Percentiles rank a stretch among this genome's conserved stretches.
phyloP scores from a whole-genome alignment of 192 early-diverging fungal genomes.

The Borealophlyctis nickersoniae region DNA sequence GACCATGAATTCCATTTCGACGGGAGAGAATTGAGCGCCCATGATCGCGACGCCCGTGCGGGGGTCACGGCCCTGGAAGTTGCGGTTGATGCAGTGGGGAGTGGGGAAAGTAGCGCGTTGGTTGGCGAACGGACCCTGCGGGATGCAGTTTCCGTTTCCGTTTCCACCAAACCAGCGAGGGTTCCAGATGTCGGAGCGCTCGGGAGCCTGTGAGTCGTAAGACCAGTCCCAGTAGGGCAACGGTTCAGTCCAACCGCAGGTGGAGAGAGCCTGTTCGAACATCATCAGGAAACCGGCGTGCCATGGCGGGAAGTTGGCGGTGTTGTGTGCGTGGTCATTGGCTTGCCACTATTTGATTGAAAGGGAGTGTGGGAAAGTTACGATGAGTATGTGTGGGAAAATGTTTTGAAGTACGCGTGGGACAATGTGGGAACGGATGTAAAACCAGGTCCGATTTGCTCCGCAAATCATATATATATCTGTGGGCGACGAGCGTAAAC shows the following conservation, averaged over 20 bases:
- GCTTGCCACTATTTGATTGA: neutral
- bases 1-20: neutral
- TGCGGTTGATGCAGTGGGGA: slow-evolving; percentile 19
- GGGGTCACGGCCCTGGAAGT: slow-evolving; percentile 6
- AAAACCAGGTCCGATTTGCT: neutral
- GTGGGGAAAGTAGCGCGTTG: neutral
- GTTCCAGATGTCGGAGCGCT: neutral
- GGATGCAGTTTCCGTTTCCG: slow-evolving; percentile 15
- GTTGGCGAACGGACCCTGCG: slow-evolving; percentile 11
- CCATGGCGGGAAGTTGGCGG: slow-evolving; percentile 42
- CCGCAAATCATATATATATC: too few species aligned
- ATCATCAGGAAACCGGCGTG: slow-evolving; percentile 30
- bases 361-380: too few species aligned
- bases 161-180: slow-evolving; percentile 20
- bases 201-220: slow-evolving; percentile 18
- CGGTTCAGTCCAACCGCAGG: slow-evolving; percentile 21
- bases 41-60: neutral
- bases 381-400: too few species aligned
- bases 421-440: neutral
- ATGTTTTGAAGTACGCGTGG: too few species aligned
- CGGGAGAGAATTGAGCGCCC: neutral
- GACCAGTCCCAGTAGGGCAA: slow-evolving; percentile 35
- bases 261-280: slow-evolving; percentile 20
- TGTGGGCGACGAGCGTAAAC: too few species aligned
- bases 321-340: slow-evolving; percentile 7